A percentile compares a stretch with the other conserved stretches of the same genome.
Evolutionary conservation across 116 monocot genomes (phyloP).

Genomic region (Posidonia oceanica): DNA sequence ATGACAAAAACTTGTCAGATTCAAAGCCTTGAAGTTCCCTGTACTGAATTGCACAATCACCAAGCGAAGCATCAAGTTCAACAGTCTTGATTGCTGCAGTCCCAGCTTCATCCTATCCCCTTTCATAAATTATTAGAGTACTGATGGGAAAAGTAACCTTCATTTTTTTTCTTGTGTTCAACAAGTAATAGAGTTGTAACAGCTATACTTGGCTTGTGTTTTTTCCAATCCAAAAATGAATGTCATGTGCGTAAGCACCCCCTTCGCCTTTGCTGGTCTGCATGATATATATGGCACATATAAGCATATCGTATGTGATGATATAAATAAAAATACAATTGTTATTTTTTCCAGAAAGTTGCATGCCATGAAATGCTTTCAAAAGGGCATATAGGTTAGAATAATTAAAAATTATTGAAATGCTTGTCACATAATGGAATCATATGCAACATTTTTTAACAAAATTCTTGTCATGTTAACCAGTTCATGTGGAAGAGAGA

Average conservation of each 20-base stretch:
- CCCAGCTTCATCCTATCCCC: slow-evolving; percentile 81
- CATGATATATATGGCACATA: slow-evolving; percentile 5
- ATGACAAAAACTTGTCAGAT: slow-evolving; percentile 90
- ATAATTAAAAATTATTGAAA: too few relatives aligned
- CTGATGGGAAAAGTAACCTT: neutral
- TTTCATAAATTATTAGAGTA: neutral
- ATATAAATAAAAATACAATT: neutral
- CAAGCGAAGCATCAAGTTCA: slow-evolving; percentile 82
- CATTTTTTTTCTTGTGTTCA: neutral
- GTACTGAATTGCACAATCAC: slow-evolving; percentile 84
- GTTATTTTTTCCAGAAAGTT: too few relatives aligned
- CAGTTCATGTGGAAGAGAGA: too few relatives aligned
- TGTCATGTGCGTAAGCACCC: slow-evolving; percentile 71
- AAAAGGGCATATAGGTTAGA: too few relatives aligned
- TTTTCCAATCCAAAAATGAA: slow-evolving; percentile 96
- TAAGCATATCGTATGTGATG: neutral
- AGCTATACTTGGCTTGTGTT: slow-evolving; percentile 74
- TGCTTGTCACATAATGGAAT: too few relatives aligned
- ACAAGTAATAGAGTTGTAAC: too few relatives aligned
- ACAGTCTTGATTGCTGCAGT: slow-evolving; percentile 89
- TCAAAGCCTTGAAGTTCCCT: slow-evolving; percentile 86
- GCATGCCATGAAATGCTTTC: too few relatives aligned
- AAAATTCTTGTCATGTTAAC: too few relatives aligned
- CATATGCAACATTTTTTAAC: too few relatives aligned
- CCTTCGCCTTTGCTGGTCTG: slow-evolving; percentile 75